Conservation (phyloP, 2,329 filamentous ascomycete genomes). For the Claviceps sp. region DNA sequence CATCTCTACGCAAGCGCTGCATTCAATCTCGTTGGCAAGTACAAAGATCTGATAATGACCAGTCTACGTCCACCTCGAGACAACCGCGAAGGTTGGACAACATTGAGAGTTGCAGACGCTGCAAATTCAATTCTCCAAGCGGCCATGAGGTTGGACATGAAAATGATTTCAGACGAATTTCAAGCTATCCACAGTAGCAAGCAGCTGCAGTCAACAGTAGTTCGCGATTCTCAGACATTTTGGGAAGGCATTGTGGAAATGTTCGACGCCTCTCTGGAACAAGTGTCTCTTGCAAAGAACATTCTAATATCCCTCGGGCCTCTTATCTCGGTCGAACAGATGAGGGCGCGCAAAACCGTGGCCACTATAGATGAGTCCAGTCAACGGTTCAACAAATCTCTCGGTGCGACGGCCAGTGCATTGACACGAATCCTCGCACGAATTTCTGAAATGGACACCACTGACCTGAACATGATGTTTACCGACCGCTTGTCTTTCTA, state of each 20-base stretch:
- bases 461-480: slow-evolving; percentile 57
- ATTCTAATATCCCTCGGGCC: slow-evolving; percentile 58
- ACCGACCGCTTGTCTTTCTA: slow-evolving; percentile 54
- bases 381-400: slow-evolving; percentile 65
- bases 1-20: slow-evolving; percentile 51
- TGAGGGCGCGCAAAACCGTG: slow-evolving; percentile 41
- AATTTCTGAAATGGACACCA: slow-evolving; percentile 59
- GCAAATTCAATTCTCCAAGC: slow-evolving; percentile 37
- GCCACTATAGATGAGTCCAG: slow-evolving; percentile 24
- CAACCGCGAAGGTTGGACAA: slow-evolving; percentile 23
- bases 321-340: slow-evolving; percentile 63
- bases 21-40: slow-evolving; percentile 50
- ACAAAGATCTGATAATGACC: slow-evolving; percentile 44
- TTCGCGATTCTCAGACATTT: slow-evolving; percentile 45
- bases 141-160: slow-evolving; percentile 34
- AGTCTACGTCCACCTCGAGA: slow-evolving; percentile 17
- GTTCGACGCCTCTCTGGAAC: slow-evolving; percentile 63
- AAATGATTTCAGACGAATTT: slow-evolving; percentile 27
- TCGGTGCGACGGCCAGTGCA: slow-evolving; percentile 39
- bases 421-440: slow-evolving; percentile 66
- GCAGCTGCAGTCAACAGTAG: slow-evolving; percentile 51
- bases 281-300: slow-evolving; percentile 59
- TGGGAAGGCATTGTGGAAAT: slow-evolving; percentile 41
- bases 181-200: slow-evolving; percentile 47
- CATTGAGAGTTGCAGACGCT: slow-evolving; percentile 27